Base-by-base conservation (phyloP, 768 basidiomycete species). In the Collybia nuda region DNA sequence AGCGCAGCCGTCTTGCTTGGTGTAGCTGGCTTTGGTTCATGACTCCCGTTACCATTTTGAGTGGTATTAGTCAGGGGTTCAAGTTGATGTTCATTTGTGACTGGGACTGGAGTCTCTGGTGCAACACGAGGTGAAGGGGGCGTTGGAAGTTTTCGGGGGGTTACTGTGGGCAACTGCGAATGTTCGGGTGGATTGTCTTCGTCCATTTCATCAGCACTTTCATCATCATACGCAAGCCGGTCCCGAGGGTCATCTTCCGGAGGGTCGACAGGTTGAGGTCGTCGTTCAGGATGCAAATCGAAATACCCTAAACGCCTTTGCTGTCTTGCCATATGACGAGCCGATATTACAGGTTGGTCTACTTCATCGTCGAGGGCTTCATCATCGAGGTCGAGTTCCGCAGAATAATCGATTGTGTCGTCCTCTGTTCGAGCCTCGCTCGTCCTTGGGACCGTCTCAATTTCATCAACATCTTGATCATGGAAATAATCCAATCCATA, bases 271-370 rank as follows among this genome's bases (percentile, higher is more conserved):
- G 62, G 50, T 2, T 59, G 62, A 18, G 77, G 78, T 35, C 84
- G 71, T 40, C 88, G 76, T 40, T 90, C 88, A 9, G 88, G 88
- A 62, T 91, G 88, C 12, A 89, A 58, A 62, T 90, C 88, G 62
- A 91, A 91, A 63, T 91, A 91, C 0, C 86, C 85, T 22, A 82
- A 45, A 15, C 86, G 76, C 40, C 73, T 66, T 56, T 75, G 73
- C 40, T 67, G 60, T 42, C 65, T 66, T 3, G 69, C 67, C 36
- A 64, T 47, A 37, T 68, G 62, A n/a, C 64, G 63, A 21, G 67
- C 62, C 12, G 60, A 60, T 40, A 65, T 40, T 7, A 60, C 56
- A 2, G 57, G 46, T 26, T 45, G 48, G 18, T 38, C 29, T 4
- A 48, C 41, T 37, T 62, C 61, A 7, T 55, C 61, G 2, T 59